Conservation (phyloP, 2,329 filamentous ascomycete species). For the Sporothrix brasiliensis region DNA sequence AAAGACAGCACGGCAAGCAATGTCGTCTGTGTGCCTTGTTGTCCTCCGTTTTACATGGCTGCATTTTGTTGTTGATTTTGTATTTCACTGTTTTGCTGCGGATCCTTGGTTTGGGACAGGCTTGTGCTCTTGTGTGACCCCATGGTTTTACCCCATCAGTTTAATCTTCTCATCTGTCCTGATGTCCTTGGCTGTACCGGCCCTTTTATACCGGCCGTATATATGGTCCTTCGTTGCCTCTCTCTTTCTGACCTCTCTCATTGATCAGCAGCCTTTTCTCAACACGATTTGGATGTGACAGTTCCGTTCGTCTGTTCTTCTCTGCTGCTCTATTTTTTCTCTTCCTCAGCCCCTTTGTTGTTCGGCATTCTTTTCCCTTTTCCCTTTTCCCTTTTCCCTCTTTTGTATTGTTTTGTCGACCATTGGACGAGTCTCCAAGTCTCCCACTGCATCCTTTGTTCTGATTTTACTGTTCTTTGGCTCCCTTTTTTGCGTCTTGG, state of each 20-base stretch:
- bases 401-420: background rate
- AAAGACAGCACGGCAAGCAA: background rate
- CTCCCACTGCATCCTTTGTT: slow-evolving; percentile 21
- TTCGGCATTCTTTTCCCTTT: no score
- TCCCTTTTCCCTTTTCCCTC: background rate
- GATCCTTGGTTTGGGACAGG: slow-evolving; percentile 11
- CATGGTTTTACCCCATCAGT: background rate
- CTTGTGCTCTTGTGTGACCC: background rate
- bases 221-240: slow-evolving; percentile 25
- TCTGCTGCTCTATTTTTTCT: background rate
- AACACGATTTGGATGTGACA: background rate
- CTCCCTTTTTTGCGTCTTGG: background rate
- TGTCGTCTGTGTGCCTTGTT: slow-evolving; percentile 8
- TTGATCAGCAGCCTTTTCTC: background rate
- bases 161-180: slow-evolving; percentile 1
- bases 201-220: slow-evolving; percentile 29
- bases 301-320: background rate
- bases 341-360: background rate
- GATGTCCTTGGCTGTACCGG: slow-evolving; percentile 13
- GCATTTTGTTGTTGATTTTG: background rate
- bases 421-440: background rate
- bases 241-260: background rate
- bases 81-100: background rate
- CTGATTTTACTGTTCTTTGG: background rate
- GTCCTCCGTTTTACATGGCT: background rate